These are phyloP conservation scores for Boletus calvinii DNA, from an alignment of 1,284 basidiomycete species.

Conservation along the genomic window DNA sequence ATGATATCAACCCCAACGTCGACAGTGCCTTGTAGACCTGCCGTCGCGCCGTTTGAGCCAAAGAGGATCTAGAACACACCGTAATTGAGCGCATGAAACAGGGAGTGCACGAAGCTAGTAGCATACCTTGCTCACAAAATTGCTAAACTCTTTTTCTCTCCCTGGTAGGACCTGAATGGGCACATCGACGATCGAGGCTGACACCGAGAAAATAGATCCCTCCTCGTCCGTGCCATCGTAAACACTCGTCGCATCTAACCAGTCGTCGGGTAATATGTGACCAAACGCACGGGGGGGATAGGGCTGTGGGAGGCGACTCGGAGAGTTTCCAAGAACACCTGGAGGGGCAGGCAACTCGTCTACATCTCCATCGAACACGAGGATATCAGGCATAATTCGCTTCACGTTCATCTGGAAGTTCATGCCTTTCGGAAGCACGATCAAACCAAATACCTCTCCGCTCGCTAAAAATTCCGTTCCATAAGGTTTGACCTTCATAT, in stretches of 20 bases:
- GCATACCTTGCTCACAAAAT: constrained; percentile 69
- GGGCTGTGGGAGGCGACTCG: constrained; percentile 56
- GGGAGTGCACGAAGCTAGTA: not conserved
- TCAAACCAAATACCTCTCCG: constrained; percentile 59
- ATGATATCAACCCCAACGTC: constrained; percentile 59
- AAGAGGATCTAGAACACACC: constrained; percentile 58
- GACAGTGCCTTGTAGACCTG: constrained; percentile 65
- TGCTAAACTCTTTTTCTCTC: constrained; percentile 66
- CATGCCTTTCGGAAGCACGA: constrained; percentile 68
- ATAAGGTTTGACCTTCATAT: constrained; percentile 67
- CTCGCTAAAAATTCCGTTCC: constrained; percentile 58
- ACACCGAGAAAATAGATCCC: constrained; percentile 55
- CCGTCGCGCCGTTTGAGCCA: constrained; percentile 59
- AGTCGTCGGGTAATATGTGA: constrained; percentile 65
- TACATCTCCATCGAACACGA: constrained; percentile 71
- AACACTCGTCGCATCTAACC: constrained; percentile 57
- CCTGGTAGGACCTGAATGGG: constrained; percentile 74
- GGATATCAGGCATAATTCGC: constrained; percentile 66
- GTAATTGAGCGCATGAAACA: not conserved
- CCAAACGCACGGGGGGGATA: constrained; percentile 70
- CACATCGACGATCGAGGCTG: constrained; percentile 65
- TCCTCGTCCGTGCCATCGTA: constrained; percentile 43
- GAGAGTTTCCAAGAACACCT: constrained; percentile 25
- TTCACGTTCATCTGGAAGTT: constrained; percentile 59
- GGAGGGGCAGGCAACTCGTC: constrained; percentile 31